Evolutionary conservation across 257 asterid genomes (phyloP), one percentile per base, ranked within the genome.

Genomic region (Solanum pinnatisectum): DNA sequence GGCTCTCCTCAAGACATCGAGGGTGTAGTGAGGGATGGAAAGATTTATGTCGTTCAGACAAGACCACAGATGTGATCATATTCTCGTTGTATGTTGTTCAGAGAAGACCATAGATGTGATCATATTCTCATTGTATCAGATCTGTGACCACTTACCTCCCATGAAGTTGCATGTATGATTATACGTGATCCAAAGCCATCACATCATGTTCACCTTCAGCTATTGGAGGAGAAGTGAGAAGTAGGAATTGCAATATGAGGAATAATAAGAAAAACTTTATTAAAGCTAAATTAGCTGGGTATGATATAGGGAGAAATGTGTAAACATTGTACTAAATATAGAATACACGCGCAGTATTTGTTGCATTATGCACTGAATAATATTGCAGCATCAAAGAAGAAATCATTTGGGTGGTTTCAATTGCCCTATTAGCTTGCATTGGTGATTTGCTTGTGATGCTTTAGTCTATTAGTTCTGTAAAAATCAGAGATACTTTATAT

Each of bases 1-100:
- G 98, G 99, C 56, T 92, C 98, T 79, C 93, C 99, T 76, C 99
- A 97, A 91, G 99, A 95, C 87, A 96, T 96, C 49, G 99, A 97
- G 91, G 99, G 99, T 60, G 99, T 93, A 10, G 98, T 97, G 73
- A 94, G 91, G 92, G 99, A 96, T 27, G 99, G 99, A 9, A 91
- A 96, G 87, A 92, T 97, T 42, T 97, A 94, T 65, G 98, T 97
- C 35, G 99, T 97, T 90, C 99, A 97, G 94, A 97, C 99, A 74
- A 94, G 99, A 88, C 99, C 99, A 3, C 99, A 95, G 86, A 93
- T 96, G 98, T 97, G 94, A 95, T 88, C 85, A 30, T 82, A 32
- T 49, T 49, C 16, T 16, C 2, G 12, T 30, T 30, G 42, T 16
- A 5, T 52, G 63, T 52, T 52, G 60, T 52, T 52, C 63, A 16